Evolutionary conservation across 306 rosid genomes (phyloP).

Genomic region (Aeschynomene evenia): DNA sequence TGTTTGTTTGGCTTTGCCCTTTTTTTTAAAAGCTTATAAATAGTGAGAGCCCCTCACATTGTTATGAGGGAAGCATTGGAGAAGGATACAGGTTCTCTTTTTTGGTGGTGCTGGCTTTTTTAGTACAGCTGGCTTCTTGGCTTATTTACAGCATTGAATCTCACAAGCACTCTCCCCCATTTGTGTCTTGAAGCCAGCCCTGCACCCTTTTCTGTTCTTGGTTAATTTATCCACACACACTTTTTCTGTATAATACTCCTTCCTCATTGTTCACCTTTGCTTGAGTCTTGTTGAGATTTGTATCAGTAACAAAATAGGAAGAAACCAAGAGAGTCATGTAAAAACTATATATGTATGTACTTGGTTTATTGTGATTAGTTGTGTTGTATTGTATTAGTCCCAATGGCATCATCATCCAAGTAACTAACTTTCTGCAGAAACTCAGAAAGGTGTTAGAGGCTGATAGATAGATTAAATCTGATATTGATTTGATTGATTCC

Average conservation of each 20-base stretch:
- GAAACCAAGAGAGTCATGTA: conserved; percentile 44
- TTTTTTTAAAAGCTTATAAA: conserved; percentile 39
- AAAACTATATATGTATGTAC: no score
- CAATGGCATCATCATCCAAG: conserved; percentile 42
- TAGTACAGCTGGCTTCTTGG: conserved; percentile 32
- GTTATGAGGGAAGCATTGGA: conserved; percentile 34
- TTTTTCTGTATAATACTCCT: not conserved
- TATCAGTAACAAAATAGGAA: not conserved
- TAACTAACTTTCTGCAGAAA: not conserved
- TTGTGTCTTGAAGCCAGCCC: conserved; percentile 32
- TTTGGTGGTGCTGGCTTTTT: not conserved
- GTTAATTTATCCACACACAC: conserved; percentile 3
- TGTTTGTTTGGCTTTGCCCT: not conserved
- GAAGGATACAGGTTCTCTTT: conserved; percentile 29
- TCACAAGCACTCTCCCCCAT: conserved; percentile 14
- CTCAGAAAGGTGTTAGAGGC: not conserved
- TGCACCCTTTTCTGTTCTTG: conserved; percentile 16
- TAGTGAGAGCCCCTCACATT: conserved; percentile 18
- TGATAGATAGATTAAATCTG: conserved; percentile 2
- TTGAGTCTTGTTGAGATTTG: conserved; percentile 16
- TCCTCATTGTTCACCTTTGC: not conserved
- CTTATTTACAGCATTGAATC: conserved; percentile 37
- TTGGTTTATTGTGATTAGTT: not conserved
- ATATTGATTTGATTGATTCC: conserved; percentile 29
- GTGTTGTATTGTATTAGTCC: not conserved